Percentiles rank a stretch among this genome's conserved stretches.
These are phyloP conservation scores for Arxiozyma bovina DNA, from an alignment of 1,139 yeast species.

Conservation along the genomic window DNA sequence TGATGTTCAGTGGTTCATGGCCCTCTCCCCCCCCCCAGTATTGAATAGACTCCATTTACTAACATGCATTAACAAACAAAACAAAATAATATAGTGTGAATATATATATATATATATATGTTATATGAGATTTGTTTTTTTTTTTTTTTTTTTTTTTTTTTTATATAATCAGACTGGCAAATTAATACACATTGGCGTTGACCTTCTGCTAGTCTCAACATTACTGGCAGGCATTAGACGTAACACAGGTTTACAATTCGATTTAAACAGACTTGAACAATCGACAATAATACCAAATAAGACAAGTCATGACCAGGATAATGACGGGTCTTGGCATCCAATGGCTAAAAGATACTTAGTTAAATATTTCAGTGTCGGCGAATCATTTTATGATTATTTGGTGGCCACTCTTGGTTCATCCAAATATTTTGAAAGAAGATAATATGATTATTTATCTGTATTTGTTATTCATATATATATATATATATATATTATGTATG, in stretches of 20 bases:
- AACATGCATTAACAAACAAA: neutral
- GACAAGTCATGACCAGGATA: neutral
- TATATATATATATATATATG: too few relatives aligned
- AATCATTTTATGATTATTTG: slow-evolving; percentile 64
- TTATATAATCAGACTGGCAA: slow-evolving; percentile 41
- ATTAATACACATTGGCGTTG: slow-evolving; percentile 59
- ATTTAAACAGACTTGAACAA: slow-evolving; percentile 36
- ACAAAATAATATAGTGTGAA: neutral
- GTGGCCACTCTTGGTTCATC: slow-evolving; percentile 67
- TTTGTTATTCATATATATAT: too few relatives aligned
- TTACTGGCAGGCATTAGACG: slow-evolving; percentile 85
- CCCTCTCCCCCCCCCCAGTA: neutral
- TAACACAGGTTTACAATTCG: slow-evolving; percentile 57
- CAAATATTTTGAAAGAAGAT: slow-evolving; percentile 60
- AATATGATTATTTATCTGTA: neutral
- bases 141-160: too few relatives aligned
- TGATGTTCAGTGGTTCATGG: neutral
- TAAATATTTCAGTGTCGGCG: slow-evolving; percentile 79
- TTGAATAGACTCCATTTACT: neutral
- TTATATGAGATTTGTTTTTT: neutral
- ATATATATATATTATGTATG: too few relatives aligned
- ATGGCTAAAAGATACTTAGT: slow-evolving; percentile 45
- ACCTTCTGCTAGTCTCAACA: slow-evolving; percentile 69
- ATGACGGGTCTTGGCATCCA: neutral
- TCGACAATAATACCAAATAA: neutral